Base-by-base conservation (phyloP, 129 eudicot genomes). In the Kitagawia praeruptora region DNA sequence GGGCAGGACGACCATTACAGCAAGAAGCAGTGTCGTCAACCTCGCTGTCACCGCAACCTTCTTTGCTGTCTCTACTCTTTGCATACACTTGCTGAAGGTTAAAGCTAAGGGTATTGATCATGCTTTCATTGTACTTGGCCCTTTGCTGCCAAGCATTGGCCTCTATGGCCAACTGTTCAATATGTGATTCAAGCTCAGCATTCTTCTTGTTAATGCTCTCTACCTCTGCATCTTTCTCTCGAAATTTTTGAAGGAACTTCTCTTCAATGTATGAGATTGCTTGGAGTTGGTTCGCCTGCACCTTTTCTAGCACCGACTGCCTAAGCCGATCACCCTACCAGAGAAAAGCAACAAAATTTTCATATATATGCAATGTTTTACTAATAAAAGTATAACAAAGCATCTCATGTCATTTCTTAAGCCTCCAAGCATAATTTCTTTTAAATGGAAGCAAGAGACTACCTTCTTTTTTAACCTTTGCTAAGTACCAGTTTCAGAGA, bases 21-120 rank as follows among this genome's bases (percentile, higher is more conserved):
- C 93, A 92, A 5, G 97, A 92, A 47, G 93, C 96, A 11, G 96
- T 90, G 67, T 92, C 96, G 40, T 89, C 97, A 16, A 92, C 88
- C 82, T 92, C 97, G 75, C 97, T 92, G 76, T 92, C 97, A 41
- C 97, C 97, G 75, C 93, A 90, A 80, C 97, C 97, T 90, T 92
- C 97, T 84, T 90, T 92, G 73, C 96, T 85, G 44, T 90, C 93
- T 82, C 89, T 78, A 18, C 93, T 87, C 64, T 90, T 89, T 5
- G 91, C 89, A 61, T 89, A 89, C 16, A 88, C 87, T 81, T 92
- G 96, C 72, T 92, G 91, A 19, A 92, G 88, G 47, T 85, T 88
- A 8, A 83, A 81, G 73, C 84, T 92, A 4, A 92, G 96, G 70
- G 89, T 79, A 85, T 92, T 90, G 82, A 92, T 84, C 89, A 88